Evolutionary conservation across 768 basidiomycete species (phyloP), one percentile per base, ranked within the genome.

Genomic region (Mycena crocata): DNA sequence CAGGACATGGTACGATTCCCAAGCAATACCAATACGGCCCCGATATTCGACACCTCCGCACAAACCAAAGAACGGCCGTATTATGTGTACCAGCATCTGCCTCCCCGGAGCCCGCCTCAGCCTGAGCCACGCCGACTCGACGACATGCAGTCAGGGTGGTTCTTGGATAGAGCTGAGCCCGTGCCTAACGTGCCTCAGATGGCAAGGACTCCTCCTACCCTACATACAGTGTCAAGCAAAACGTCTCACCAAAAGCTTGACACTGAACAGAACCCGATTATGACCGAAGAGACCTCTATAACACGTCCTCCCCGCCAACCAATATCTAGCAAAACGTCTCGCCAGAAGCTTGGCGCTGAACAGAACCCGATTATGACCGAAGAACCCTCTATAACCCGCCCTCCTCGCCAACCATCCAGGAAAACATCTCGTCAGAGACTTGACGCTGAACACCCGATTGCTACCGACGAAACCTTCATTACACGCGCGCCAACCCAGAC

Each of bases 81-180:
- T 30, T 39, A 39, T 45, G 40, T 24, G 28, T 61, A 40, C 23
- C 52, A 60, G 23, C 35, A 66, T 26, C 13, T 56, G 4, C 52
- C 65, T 37, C 40, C 48, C 2, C 31, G 12, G 23, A 67, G 60
- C 30, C 66, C 52, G 45, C n/a, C 50, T 10, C 42, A 52, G 44
- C 26, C 51, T 30, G 42, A 46, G 26, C 37, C 35, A 17, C 35
- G 35, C 35, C 21, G 17, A 10, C 26, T 26, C 5, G 37, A 55
- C 34, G 21, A 34, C 12, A 17, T 28, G 31, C 37, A 61, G 39
- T 66, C 65, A 3, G 58, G 39, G 26, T 66, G 65, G 65, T 66
- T 66, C 50, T 1, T 49, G 31, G 58, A 61, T n/a, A 37, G 37
- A 8, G 44, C 24, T 30, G 39, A 42, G 46, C 5, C 19, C 28